These are phyloP conservation scores for peach (Prunus persica) DNA, from an alignment of 306 rosid species.

Conservation along the genomic window Prunus_persica_NCBIv2 NC_034016.1:3248501-3249000, in stretches of 20 bases:
- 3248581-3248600: not conserved
- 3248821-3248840: too few relatives aligned
- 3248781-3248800: too few relatives aligned
- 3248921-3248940: too few relatives aligned
- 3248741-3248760: not conserved
- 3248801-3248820: too few relatives aligned
- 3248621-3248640: not conserved
- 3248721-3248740: not conserved
- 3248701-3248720: not conserved
- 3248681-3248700: not conserved
- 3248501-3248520: constrained; percentile 2
- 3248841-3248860: too few relatives aligned
- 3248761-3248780: too few relatives aligned
- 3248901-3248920: too few relatives aligned
- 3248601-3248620: not conserved
- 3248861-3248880: too few relatives aligned
- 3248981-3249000: too few relatives aligned
- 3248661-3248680: not conserved
- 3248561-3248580: not conserved
- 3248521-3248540: not conserved
- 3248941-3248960: too few relatives aligned
- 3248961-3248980: too few relatives aligned
- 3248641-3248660: not conserved
- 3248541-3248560: not conserved
- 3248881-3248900: too few relatives aligned